Conservation (phyloP, 139 green algal genomes). For the Auxenochlorella pyrenoidosa region DNA sequence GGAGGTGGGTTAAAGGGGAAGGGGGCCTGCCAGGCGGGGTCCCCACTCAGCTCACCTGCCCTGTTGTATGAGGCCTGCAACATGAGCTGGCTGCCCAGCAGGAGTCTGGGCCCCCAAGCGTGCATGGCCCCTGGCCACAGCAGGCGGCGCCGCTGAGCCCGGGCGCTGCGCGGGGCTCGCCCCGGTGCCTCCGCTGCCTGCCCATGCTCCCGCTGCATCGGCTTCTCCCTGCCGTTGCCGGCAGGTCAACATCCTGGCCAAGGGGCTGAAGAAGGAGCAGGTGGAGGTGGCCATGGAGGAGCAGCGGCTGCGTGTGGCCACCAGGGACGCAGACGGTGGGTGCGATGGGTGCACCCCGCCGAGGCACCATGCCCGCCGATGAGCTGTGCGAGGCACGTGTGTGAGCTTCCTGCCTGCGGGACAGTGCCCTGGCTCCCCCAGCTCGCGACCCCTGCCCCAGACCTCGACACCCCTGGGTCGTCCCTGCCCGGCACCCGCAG, state of each 20-base stretch:
- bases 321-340: constrained; percentile 5
- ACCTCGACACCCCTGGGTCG: no score
- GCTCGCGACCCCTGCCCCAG: background rate
- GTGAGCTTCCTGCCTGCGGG: background rate
- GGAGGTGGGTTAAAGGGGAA: background rate
- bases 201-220: background rate
- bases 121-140: no score
- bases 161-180: no score
- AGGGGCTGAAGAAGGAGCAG: constrained; percentile 73
- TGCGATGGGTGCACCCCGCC: background rate
- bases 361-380: background rate
- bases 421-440: background rate
- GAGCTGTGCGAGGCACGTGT: background rate
- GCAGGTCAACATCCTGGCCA: constrained; percentile 72
- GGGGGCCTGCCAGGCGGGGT: background rate
- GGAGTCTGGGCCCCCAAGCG: no score
- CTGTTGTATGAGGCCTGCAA: background rate
- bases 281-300: constrained; percentile 37
- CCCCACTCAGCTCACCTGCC: background rate
- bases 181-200: no score
- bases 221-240: background rate
- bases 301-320: constrained; percentile 14
- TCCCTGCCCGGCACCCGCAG: background rate
- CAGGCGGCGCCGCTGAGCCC: no score
- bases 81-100: no score